phyloP scores from a whole-genome alignment of 192 early-diverging fungal species.

The Coemansia sp. region DNA sequence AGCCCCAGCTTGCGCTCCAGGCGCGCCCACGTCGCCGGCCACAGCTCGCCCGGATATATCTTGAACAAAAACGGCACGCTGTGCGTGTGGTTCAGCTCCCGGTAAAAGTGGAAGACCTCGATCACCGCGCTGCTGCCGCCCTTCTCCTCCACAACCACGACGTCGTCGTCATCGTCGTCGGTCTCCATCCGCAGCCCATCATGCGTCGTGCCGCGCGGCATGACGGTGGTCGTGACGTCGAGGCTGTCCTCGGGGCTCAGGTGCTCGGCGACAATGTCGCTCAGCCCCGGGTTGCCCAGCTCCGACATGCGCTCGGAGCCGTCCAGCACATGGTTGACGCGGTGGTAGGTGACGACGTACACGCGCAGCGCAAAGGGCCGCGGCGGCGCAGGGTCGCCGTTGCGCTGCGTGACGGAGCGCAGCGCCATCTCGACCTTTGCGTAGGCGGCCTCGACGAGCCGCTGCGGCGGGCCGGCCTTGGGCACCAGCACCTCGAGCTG shows the following conservation, averaged over 20 bases:
- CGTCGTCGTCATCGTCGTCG: constrained; percentile 59
- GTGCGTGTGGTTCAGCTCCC: constrained; percentile 69
- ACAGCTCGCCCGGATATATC: constrained; percentile 65
- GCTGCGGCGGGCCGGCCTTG: constrained; percentile 58
- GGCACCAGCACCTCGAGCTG: constrained; percentile 70
- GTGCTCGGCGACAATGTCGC: constrained; percentile 30
- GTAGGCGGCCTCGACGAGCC: constrained; percentile 57
- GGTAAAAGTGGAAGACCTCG: constrained; percentile 77
- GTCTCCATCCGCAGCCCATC: constrained; percentile 29
- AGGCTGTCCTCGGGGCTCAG: neutral
- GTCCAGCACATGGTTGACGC: constrained; percentile 53
- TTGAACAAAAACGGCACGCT: constrained; percentile 85
- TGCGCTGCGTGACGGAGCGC: constrained; percentile 10
- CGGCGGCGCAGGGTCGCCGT: constrained; percentile 15
- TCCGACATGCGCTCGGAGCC: constrained; percentile 51
- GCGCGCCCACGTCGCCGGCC: constrained; percentile 72
- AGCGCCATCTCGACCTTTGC: constrained; percentile 51
- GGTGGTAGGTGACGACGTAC: constrained; percentile 60
- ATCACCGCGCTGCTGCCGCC: constrained; percentile 48
- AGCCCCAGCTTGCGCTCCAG: constrained; percentile 72
- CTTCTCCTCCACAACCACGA: constrained; percentile 2
- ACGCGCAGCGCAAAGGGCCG: constrained; percentile 60
- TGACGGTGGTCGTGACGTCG: neutral
- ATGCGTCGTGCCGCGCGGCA: neutral
- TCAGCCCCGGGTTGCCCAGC: constrained; percentile 45